A percentile compares a stretch with the other conserved stretches of the same genome.
Conservation (phyloP, 2,329 filamentous ascomycete species). For the Epichloe coenophiala region DNA sequence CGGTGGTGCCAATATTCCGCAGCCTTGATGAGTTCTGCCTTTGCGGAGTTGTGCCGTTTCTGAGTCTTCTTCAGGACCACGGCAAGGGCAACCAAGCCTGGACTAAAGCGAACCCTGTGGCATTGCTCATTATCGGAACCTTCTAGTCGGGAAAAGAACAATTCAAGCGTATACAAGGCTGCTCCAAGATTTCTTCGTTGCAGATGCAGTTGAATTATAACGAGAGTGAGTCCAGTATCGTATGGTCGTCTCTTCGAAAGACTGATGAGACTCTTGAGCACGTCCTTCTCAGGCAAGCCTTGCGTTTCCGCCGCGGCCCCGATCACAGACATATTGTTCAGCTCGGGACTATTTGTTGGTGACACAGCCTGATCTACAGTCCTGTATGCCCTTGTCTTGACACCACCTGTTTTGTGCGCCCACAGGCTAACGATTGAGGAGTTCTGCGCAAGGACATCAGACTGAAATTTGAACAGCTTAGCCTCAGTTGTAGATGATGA, state of each 20-base stretch:
- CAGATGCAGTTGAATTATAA: slow-evolving; percentile 70
- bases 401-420: slow-evolving; percentile 53
- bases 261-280: slow-evolving; percentile 55
- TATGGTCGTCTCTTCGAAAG: slow-evolving; percentile 61
- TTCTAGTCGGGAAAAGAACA: slow-evolving; percentile 61
- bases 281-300: slow-evolving; percentile 48
- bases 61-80: slow-evolving; percentile 68
- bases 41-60: slow-evolving; percentile 58
- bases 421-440: slow-evolving; percentile 50
- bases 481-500: slow-evolving; percentile 41
- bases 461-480: slow-evolving; percentile 59
- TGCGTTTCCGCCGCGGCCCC: slow-evolving; percentile 62
- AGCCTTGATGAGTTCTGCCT: slow-evolving; percentile 62
- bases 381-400: slow-evolving; percentile 33
- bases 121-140: slow-evolving; percentile 40
- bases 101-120: slow-evolving; percentile 63
- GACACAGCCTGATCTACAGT: slow-evolving; percentile 19
- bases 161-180: slow-evolving; percentile 62
- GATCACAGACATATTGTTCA: slow-evolving; percentile 32
- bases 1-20: slow-evolving; percentile 68
- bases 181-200: slow-evolving; percentile 56
- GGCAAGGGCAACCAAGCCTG: slow-evolving; percentile 68
- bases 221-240: slow-evolving; percentile 69
- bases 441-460: slow-evolving; percentile 41
- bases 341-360: slow-evolving; percentile 18